Percentiles rank a stretch among this genome's conserved stretches.
Evolutionary conservation across 441 rosid species (phyloP).

Genomic region (Euphorbia neoarborescens): DNA sequence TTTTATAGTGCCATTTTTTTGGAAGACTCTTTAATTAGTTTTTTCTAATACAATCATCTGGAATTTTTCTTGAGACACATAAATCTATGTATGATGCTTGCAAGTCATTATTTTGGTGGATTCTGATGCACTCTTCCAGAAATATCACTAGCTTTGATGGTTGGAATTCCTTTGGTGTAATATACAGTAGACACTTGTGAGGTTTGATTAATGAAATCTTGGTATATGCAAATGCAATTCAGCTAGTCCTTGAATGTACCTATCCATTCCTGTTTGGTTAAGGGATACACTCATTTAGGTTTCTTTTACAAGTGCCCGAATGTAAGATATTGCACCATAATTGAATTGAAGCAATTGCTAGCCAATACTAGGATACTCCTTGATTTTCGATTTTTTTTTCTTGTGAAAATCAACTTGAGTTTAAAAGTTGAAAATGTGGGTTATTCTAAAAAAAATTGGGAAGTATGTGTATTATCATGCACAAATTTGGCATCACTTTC

Average conservation of each 20-base stretch:
- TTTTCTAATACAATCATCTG: not conserved
- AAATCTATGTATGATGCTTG: not conserved
- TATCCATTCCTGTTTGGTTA: not conserved
- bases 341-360: not conserved
- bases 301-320: not conserved
- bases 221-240: too few species aligned
- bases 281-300: not conserved
- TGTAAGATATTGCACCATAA: not conserved
- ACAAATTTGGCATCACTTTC: not conserved
- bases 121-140: not conserved
- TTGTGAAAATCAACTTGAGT: not conserved
- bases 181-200: not conserved
- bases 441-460: not conserved
- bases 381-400: not conserved
- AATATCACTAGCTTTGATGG: not conserved
- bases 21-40: not conserved
- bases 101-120: not conserved
- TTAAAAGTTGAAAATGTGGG: not conserved
- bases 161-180: not conserved
- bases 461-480: not conserved
- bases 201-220: too few species aligned
- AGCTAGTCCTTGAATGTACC: not conserved
- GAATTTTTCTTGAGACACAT: conserved; percentile 3
- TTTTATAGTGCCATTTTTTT: not conserved
- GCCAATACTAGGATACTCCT: not conserved